Evolutionary conservation across 805 yeast species (phyloP), one percentile per base, ranked within the genome.

Genomic region (Sungouiozyma ichnusensis): DNA sequence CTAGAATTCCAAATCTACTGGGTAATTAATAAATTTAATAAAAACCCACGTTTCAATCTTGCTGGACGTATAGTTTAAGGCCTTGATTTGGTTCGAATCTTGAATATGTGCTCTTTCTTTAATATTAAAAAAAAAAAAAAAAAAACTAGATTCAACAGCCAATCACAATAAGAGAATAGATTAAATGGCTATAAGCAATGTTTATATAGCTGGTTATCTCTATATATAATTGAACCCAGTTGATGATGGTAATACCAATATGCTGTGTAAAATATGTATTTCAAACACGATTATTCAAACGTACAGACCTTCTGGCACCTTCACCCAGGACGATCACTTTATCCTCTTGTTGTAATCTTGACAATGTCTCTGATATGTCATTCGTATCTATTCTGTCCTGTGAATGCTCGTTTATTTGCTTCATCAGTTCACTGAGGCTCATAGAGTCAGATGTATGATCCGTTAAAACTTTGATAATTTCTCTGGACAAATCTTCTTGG

Each of bases 301-400:
- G 57, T 33, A 85, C 71, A 17, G 77, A 72, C 59, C 88, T 72
- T 54, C 84, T 71, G 44, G 73, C 75, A 40, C 85, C 81, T 44
- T 81, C 86, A 15, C 94, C 95, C 32, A 75, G 66, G 35, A 83
- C 77, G 7, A 73, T 69, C 20, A 86, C 62, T 54, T 74, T 75
- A 43, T 81, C 84, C 54, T 85, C 95, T 43, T 76, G 79, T 45
- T 73, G 82, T 49, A 86, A 67, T 44, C 84, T 67, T 44, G 79
- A 70, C 46, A 86, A 58, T 2, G 77, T 79, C 36, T 81, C 88
- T 35, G 77, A 70, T 43, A 86, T 68, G 44, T 85, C 95, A 38
- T 68, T 53, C 54, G 81, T 77, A 51, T 85, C 95, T 4, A 85
- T 79, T 40, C 76, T 71, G 38, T 71, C 72, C 51, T 75, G 78